Evolutionary conservation across 108 stramenopile genomes (phyloP), one percentile per base, ranked within the genome.

Genomic region (Seminavis robusta): DNA sequence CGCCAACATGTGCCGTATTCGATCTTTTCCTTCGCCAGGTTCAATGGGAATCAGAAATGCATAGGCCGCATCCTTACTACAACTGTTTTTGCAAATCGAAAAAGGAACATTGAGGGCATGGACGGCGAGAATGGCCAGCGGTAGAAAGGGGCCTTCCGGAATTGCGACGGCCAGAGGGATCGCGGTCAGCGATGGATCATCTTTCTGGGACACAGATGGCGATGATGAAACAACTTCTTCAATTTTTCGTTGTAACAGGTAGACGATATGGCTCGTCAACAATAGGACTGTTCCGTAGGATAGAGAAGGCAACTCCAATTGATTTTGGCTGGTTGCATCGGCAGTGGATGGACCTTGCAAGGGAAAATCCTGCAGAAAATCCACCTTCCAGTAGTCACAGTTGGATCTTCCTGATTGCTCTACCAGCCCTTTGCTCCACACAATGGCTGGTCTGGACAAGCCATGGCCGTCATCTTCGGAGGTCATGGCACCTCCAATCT

Each of bases 111-210:
- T 84, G 33, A 80, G 44, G 1, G 75, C 59, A 58, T 86, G 81
- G 1, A 88, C 71, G 3, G 81, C 84, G 33, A 86, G 38, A 0
- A 87, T 69, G 48, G 76, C 74, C 20, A 88, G 26, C 4, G 91
- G 85, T 2, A 92, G 75, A 38, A 77, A 74, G 1, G 82, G 81
- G 9, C 91, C 91, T 62, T 92, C 87, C 27, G 91, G 91, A 57
- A 92, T 86, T 11, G 85, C 80, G 15, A 89, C 76, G 25, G 81
- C 83, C 9, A 91, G 63, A 1, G 57, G 65, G 27, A 67, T 56
- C n/a, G n/a, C n/a, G n/a, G n/a, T n/a, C n/a, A n/a, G n/a, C n/a
- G n/a, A n/a, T n/a, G n/a, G n/a, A n/a, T n/a, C n/a, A n/a, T n/a
- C n/a, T n/a, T n/a, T n/a, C 48, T 23, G 55, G 55, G 11, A 37